Evolutionary conservation across 768 basidiomycete genomes (phyloP).

Genomic region (Collybia nuda): DNA sequence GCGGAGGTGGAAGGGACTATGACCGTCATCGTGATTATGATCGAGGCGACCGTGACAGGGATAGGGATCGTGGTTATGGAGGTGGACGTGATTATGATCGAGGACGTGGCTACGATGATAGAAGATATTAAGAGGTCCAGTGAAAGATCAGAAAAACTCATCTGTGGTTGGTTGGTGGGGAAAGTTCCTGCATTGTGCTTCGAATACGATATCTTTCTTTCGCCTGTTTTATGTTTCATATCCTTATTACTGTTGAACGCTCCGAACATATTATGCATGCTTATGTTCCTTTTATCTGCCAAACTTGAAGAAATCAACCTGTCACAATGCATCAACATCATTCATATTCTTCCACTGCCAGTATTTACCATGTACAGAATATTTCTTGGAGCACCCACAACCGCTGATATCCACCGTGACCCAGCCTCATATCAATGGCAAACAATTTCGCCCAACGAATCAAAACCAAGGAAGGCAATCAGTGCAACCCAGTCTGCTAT

Average conservation of each 20-base stretch:
- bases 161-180: too few species aligned
- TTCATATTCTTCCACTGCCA: too few species aligned
- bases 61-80: slow-evolving; percentile 31
- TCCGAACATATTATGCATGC: too few species aligned
- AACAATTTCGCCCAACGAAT: slow-evolving; percentile 32
- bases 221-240: too few species aligned
- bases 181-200: too few species aligned
- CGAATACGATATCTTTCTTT: too few species aligned
- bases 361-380: slow-evolving; percentile 34
- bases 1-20: slow-evolving; percentile 42
- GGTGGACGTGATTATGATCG: slow-evolving; percentile 24
- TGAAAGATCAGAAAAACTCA: too few species aligned
- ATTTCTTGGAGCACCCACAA: slow-evolving; percentile 52
- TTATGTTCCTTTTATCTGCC: too few species aligned
- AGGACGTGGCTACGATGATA: slow-evolving; percentile 24
- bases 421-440: slow-evolving; percentile 43
- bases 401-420: slow-evolving; percentile 32
- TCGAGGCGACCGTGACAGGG: slow-evolving; percentile 41
- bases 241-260: too few species aligned
- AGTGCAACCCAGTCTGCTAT: slow-evolving; percentile 23
- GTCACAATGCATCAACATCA: too few species aligned
- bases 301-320: too few species aligned
- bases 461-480: neutral
- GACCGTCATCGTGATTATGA: slow-evolving; percentile 48
- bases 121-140: slow-evolving; percentile 19